Conservation (phyloP, 2,329 filamentous ascomycete species). For the Fusarium sp. region DNA sequence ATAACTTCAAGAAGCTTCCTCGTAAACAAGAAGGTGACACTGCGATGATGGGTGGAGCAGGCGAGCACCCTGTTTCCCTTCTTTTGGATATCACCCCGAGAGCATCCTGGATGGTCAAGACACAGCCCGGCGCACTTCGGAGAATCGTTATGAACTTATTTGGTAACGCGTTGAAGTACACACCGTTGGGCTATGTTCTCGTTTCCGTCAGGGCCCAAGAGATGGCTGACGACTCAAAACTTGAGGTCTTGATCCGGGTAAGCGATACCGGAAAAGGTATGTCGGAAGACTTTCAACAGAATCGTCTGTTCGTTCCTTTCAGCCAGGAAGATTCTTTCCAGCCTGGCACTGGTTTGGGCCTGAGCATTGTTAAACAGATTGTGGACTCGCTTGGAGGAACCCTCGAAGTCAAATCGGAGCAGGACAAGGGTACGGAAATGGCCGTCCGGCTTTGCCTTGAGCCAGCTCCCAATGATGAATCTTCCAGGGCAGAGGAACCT, state of each 20-base stretch:
- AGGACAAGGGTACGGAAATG: conserved; percentile 69
- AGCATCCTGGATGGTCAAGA: conserved; percentile 66
- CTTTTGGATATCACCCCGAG: conserved; percentile 65
- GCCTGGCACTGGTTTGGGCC: conserved; percentile 73
- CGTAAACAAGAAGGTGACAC: conserved; percentile 18
- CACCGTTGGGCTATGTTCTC: conserved; percentile 65
- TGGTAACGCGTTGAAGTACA: conserved; percentile 76
- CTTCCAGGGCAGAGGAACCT: conserved; percentile 30
- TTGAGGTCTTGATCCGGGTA: conserved; percentile 62
- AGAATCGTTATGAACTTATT: conserved; percentile 75
- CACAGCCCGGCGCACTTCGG: conserved; percentile 66
- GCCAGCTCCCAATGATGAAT: conserved; percentile 14
- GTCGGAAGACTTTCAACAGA: conserved; percentile 72
- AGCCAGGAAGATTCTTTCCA: conserved; percentile 74
- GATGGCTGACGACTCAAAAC: conserved; percentile 36
- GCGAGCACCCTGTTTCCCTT: conserved; percentile 59
- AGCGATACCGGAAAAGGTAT: conserved; percentile 77
- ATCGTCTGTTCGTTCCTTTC: conserved; percentile 74
- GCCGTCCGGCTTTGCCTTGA: conserved; percentile 63
- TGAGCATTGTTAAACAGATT: conserved; percentile 75
- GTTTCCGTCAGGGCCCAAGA: conserved; percentile 54
- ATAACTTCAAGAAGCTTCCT: conserved; percentile 54
- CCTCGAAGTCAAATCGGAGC: conserved; percentile 69
- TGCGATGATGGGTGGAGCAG: not conserved
- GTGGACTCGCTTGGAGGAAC: conserved; percentile 72